These are phyloP conservation scores for Emydomyces testavorans DNA, from an alignment of 2,329 filamentous ascomycete species.

Conservation along the genomic window DNA sequence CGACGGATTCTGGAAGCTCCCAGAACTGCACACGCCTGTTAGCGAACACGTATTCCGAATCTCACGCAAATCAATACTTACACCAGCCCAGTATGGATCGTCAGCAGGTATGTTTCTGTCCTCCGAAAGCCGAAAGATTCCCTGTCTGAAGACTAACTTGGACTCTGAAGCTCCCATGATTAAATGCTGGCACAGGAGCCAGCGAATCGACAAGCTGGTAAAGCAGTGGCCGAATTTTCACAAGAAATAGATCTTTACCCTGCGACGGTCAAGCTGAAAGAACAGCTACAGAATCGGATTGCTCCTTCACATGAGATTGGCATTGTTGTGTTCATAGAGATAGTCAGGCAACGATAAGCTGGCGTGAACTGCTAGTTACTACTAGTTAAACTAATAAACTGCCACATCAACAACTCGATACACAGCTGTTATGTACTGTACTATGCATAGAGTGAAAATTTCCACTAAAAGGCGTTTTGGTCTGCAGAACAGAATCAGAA, in stretches of 20 bases:
- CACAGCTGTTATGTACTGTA: too few relatives aligned
- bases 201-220: not conserved
- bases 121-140: conserved; percentile 93
- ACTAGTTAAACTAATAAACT: too few relatives aligned
- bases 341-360: conserved; percentile 6
- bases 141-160: conserved; percentile 96
- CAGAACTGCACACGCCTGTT: conserved; percentile 59
- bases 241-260: not conserved
- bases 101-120: conserved; percentile 75
- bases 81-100: conserved; percentile 86
- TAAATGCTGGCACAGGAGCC: not conserved
- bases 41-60: not conserved
- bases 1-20: conserved; percentile 88
- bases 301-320: not conserved
- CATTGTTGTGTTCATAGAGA: not conserved
- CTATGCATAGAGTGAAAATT: too few relatives aligned
- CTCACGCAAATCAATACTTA: conserved; percentile 37
- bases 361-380: conserved; percentile 2
- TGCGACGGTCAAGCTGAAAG: not conserved
- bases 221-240: not conserved
- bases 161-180: conserved; percentile 95
- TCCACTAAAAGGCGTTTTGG: too few relatives aligned
- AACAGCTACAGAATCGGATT: not conserved
- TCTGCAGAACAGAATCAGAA: too few relatives aligned
- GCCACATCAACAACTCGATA: too few relatives aligned